Conservation (phyloP, 2,329 filamentous ascomycete species). For the Alternaria triticina region DNA sequence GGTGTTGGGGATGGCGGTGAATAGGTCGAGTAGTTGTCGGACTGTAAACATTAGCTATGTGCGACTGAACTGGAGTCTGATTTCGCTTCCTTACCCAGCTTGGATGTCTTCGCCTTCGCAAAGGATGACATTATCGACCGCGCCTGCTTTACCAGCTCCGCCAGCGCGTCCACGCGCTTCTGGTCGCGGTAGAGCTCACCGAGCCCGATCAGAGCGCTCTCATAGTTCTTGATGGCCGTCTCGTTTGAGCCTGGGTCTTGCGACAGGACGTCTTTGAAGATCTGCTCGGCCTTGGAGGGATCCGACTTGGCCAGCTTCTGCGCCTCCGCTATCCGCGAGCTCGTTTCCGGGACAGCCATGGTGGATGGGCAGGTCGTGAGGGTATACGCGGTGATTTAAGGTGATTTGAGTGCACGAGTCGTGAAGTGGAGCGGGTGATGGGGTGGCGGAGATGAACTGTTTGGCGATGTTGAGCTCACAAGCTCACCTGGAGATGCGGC, state of each 20-base stretch:
- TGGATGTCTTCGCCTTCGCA: slow-evolving; percentile 98
- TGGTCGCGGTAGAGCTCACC: slow-evolving; percentile 93
- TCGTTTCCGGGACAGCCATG: slow-evolving; percentile 55
- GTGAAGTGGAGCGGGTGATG: slow-evolving; percentile 3
- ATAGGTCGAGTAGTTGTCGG: slow-evolving; percentile 93
- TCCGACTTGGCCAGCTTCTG: slow-evolving; percentile 82
- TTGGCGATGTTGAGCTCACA: slow-evolving; percentile 21
- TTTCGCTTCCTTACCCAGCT: slow-evolving; percentile 74
- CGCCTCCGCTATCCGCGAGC: slow-evolving; percentile 82
- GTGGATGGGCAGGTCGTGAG: slow-evolving; percentile 6
- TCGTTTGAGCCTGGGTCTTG: slow-evolving; percentile 85
- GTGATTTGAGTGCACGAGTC: not conserved
- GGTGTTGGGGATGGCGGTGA: slow-evolving; percentile 91
- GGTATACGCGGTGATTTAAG: not conserved
- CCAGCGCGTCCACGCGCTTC: slow-evolving; percentile 81
- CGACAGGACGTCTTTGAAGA: slow-evolving; percentile 89
- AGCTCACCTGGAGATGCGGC: slow-evolving; percentile 19
- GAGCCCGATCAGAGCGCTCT: slow-evolving; percentile 83
- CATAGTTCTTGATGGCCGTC: slow-evolving; percentile 87
- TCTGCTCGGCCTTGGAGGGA: slow-evolving; percentile 80
- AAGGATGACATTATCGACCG: slow-evolving; percentile 92
- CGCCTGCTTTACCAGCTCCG: slow-evolving; percentile 88
- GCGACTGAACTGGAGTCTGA: too few species aligned
- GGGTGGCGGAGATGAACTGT: slow-evolving; percentile 12
- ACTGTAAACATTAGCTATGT: slow-evolving; percentile 61